Conservation (phyloP, 345 rosid genomes). For the Ceriops decandra region DNA sequence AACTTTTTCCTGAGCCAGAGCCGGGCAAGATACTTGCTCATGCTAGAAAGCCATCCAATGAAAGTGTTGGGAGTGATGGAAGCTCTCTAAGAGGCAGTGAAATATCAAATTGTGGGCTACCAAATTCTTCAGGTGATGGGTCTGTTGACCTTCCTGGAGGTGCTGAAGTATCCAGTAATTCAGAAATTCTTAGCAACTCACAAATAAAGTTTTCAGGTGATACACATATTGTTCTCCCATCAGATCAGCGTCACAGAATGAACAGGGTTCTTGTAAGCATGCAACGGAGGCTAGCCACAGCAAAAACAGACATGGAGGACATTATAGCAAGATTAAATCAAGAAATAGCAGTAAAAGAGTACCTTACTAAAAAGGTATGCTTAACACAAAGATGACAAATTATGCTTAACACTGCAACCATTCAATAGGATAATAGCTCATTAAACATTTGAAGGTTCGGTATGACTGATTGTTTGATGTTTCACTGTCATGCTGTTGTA, state of each 20-base stretch:
- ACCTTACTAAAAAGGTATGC: constrained; percentile 79
- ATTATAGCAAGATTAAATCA: constrained; percentile 84
- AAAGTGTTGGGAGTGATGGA: constrained; percentile 66
- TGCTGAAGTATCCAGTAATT: constrained; percentile 41
- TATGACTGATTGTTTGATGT: not conserved
- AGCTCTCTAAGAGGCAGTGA: constrained; percentile 66
- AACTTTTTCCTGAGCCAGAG: constrained; percentile 58
- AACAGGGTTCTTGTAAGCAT: constrained; percentile 67
- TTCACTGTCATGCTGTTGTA: not conserved
- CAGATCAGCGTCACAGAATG: constrained; percentile 78
- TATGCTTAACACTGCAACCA: not conserved
- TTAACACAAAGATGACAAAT: not conserved
- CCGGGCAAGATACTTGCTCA: constrained; percentile 51
- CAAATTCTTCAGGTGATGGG: constrained; percentile 57
- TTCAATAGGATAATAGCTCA: not conserved
- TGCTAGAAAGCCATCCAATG: constrained; percentile 59
- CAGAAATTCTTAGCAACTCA: constrained; percentile 36
- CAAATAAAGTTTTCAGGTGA: constrained; percentile 44
- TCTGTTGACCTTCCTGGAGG: constrained; percentile 50
- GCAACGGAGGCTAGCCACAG: constrained; percentile 73
- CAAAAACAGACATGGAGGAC: constrained; percentile 98
- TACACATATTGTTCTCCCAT: constrained; percentile 66
- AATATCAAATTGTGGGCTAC: constrained; percentile 54
- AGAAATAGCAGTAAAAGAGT: constrained; percentile 83
- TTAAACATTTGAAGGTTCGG: not conserved